Evolutionary conservation across 2,329 filamentous ascomycete genomes (phyloP).

Genomic region (Ophiostoma fasciatum): DNA sequence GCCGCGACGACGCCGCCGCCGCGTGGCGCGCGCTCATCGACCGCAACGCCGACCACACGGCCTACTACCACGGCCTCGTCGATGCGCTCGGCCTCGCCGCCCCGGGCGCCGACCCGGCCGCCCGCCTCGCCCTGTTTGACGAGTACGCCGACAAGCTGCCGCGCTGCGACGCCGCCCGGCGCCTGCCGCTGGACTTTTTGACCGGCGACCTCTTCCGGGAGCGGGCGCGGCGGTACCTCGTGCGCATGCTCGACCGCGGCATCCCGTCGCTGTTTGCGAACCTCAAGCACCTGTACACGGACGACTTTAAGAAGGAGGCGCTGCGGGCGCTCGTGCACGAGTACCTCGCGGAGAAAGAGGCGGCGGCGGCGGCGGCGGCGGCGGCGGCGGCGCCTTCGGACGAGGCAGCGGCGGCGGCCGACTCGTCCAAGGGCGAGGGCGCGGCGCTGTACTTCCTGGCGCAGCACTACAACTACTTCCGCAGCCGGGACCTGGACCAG

Average conservation of each 20-base stretch:
- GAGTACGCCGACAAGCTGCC: conserved; percentile 70
- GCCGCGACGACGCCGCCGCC: conserved; percentile 64
- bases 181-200: conserved; percentile 82
- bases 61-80: conserved; percentile 70
- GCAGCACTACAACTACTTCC: conserved; percentile 89
- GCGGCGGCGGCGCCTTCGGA: conserved; percentile 19
- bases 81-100: conserved; percentile 45
- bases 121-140: conserved; percentile 57
- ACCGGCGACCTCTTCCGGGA: conserved; percentile 66
- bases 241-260: conserved; percentile 76
- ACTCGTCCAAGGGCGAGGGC: conserved; percentile 49
- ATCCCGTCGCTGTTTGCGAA: conserved; percentile 95
- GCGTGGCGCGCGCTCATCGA: conserved; percentile 72
- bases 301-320: conserved; percentile 60
- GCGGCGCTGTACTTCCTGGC: conserved; percentile 86
- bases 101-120: conserved; percentile 39
- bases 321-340: conserved; percentile 64
- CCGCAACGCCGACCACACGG: conserved; percentile 74
- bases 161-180: conserved; percentile 68
- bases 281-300: conserved; percentile 79
- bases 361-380: conserved; percentile 16
- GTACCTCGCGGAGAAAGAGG: conserved; percentile 40
- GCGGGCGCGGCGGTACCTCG: conserved; percentile 65
- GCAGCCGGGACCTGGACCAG: conserved; percentile 70
- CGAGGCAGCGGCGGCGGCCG: conserved; percentile 26